Conservation (phyloP, 2,329 filamentous ascomycete species). For the Hypoxylon sp. region DNA sequence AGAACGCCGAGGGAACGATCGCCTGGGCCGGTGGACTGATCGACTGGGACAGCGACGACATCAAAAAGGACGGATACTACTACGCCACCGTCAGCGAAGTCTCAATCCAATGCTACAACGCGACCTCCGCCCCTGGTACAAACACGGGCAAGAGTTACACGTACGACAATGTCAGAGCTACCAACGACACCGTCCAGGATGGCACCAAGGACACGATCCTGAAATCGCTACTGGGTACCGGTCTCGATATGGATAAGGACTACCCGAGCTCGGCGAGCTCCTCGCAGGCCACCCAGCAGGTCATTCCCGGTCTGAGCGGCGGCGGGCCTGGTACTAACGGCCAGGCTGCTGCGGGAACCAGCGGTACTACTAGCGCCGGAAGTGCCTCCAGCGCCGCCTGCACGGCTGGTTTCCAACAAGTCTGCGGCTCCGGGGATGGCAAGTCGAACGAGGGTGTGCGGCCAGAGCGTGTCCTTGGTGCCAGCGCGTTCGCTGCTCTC, state of each 20-base stretch:
- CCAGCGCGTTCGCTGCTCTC: conserved; percentile 52
- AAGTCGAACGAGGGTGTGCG: conserved; percentile 46
- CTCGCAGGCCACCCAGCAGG: conserved; percentile 42
- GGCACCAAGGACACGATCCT: conserved; percentile 81
- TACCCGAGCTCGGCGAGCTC: conserved; percentile 52
- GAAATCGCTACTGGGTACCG: conserved; percentile 83
- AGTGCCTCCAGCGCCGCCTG: conserved; percentile 39
- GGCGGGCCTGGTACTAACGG: conserved; percentile 53
- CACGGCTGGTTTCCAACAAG: conserved; percentile 50
- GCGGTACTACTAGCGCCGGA: conserved; percentile 34
- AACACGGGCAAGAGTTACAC: conserved; percentile 80
- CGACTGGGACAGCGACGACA: conserved; percentile 85
- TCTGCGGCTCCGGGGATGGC: conserved; percentile 41
- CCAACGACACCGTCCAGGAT: conserved; percentile 83
- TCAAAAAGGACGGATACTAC: conserved; percentile 88
- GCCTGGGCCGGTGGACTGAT: conserved; percentile 93
- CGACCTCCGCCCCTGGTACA: conserved; percentile 70
- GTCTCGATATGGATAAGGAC: conserved; percentile 74
- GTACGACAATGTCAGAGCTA: conserved; percentile 74
- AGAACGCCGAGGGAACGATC: conserved; percentile 86
- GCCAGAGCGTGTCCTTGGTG: conserved; percentile 49
- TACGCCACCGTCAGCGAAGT: conserved; percentile 84
- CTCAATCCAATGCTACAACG: conserved; percentile 86
- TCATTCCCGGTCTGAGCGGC: conserved; percentile 51
- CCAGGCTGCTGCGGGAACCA: conserved; percentile 46